These are phyloP conservation scores for Climacium dendroides DNA, from an alignment of 225 moss, liverwort and hornwort species.

Conservation along the genomic window DNA sequence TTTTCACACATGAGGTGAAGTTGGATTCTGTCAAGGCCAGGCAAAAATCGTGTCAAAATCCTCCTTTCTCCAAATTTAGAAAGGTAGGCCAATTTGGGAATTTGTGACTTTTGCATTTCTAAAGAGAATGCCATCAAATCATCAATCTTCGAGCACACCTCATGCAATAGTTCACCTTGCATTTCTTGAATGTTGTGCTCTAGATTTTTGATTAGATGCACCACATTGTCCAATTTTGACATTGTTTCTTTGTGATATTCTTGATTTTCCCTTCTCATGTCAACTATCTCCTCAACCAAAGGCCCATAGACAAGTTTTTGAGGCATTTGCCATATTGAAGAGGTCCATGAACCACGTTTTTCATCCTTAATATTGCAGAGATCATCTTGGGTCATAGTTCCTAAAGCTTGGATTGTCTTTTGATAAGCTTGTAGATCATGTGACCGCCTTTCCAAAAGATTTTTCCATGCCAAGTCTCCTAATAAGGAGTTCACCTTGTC, in stretches of 20 bases:
- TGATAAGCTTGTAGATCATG: background rate
- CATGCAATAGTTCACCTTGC: fast-evolving
- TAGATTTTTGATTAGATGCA: background rate
- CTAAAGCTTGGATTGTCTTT: background rate
- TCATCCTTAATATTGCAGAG: fast-evolving
- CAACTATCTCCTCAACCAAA: background rate
- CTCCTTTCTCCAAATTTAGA: background rate
- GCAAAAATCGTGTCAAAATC: background rate
- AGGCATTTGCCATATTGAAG: background rate
- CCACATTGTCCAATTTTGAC: background rate
- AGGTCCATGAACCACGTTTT: background rate
- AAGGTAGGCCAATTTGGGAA: background rate
- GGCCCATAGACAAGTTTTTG: fast-evolving
- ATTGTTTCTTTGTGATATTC: background rate
- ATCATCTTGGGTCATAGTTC: no score
- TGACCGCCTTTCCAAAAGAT: background rate
- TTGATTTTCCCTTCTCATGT: background rate
- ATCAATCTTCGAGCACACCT: background rate
- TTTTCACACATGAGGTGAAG: background rate
- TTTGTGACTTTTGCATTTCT: background rate
- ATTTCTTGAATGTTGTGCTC: background rate
- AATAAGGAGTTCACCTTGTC: background rate
- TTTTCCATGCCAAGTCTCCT: background rate
- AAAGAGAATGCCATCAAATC: background rate
- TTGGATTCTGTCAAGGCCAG: background rate